Conservation (phyloP, 2,329 filamentous ascomycete genomes). For the Diaporthe vexans region DNA sequence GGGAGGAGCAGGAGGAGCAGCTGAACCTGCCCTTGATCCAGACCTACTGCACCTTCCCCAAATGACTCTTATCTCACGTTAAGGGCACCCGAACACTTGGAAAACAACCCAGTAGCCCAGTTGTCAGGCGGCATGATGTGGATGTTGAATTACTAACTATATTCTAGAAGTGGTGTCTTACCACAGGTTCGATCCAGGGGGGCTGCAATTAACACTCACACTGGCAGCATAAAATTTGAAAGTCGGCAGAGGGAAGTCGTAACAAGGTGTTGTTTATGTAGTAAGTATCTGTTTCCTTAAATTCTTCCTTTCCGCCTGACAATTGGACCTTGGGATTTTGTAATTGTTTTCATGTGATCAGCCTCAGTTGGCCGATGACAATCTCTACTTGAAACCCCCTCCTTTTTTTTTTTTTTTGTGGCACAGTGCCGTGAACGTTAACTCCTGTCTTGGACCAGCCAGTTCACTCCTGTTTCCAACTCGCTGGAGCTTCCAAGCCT, state of each 20-base stretch:
- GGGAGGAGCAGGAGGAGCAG: not conserved
- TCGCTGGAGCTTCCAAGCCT: not conserved
- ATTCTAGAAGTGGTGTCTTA: not conserved
- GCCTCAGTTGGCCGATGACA: too few species aligned
- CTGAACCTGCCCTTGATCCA: not conserved
- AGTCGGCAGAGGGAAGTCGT: not conserved
- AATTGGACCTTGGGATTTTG: constrained; percentile 1
- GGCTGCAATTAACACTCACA: not conserved
- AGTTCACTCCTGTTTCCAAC: too few species aligned
- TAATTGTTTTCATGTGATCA: too few species aligned
- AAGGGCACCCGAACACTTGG: not conserved
- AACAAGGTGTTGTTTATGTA: not conserved
- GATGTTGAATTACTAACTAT: not conserved
- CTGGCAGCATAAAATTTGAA: not conserved
- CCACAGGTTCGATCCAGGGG: not conserved
- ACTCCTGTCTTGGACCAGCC: too few species aligned
- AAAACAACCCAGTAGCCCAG: constrained; percentile 2
- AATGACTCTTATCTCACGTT: not conserved
- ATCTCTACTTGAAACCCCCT: not conserved
- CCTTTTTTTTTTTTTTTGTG: too few species aligned
- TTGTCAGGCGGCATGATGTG: constrained; percentile 4
- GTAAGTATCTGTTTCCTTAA: not conserved
- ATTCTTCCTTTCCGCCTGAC: not conserved
- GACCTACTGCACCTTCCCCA: not conserved
- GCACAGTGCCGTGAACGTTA: not conserved